These are phyloP conservation scores for Penicillium sumatraense DNA, from an alignment of 2,329 filamentous ascomycete genomes.

Conservation along the genomic window DNA sequence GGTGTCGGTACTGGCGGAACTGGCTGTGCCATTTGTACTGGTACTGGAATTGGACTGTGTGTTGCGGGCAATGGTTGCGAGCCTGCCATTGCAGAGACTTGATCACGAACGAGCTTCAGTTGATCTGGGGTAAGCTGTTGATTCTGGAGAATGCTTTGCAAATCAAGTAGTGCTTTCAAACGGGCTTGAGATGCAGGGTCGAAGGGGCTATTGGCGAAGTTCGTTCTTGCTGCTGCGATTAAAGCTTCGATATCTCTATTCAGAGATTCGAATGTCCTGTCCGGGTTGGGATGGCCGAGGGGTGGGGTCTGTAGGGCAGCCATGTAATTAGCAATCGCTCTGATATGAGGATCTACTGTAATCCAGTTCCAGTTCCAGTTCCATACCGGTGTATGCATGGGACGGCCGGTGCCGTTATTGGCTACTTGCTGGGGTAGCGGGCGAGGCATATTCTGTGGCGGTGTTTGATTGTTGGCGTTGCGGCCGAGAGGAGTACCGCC, in stretches of 20 bases:
- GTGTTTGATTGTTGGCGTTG: slow-evolving; percentile 75
- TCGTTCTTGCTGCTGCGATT: slow-evolving; percentile 72
- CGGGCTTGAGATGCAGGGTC: slow-evolving; percentile 77
- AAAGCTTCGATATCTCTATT: slow-evolving; percentile 82
- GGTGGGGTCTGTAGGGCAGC: slow-evolving; percentile 33
- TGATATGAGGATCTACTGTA: neutral
- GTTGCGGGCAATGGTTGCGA: slow-evolving; percentile 37
- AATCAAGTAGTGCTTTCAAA: slow-evolving; percentile 81
- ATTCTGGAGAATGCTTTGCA: slow-evolving; percentile 78
- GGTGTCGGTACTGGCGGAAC: slow-evolving; percentile 52
- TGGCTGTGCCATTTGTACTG: too few species aligned
- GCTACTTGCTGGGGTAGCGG: slow-evolving; percentile 29
- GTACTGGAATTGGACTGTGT: slow-evolving; percentile 23
- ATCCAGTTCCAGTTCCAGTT: neutral
- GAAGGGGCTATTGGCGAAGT: slow-evolving; percentile 76
- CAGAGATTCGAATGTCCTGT: slow-evolving; percentile 69
- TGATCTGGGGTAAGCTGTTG: slow-evolving; percentile 80
- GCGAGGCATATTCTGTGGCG: slow-evolving; percentile 59
- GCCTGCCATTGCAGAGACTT: slow-evolving; percentile 75
- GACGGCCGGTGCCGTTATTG: slow-evolving; percentile 41
- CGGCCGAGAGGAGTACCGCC: slow-evolving; percentile 63
- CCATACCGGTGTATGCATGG: slow-evolving; percentile 22
- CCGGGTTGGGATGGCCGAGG: slow-evolving; percentile 41
- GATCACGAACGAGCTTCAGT: slow-evolving; percentile 80
- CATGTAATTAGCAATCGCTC: too few species aligned